Percentiles rank a stretch among this genome's conserved stretches.
Conservation (phyloP, 2,329 filamentous ascomycete species). For the Aciculosporium take region DNA sequence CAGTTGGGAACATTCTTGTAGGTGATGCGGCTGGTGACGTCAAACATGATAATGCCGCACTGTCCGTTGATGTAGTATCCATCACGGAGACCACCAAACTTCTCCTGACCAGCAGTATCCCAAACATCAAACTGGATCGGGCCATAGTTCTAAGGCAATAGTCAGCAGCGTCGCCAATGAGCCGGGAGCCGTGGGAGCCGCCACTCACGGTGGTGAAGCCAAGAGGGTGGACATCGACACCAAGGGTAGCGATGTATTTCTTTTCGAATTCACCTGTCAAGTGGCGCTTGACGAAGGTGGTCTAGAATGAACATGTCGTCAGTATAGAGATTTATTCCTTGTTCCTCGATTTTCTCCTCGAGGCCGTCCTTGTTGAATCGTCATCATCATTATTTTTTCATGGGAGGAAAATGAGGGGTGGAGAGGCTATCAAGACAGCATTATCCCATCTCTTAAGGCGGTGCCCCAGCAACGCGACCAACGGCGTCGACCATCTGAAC, state of each 20-base stretch:
- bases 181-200: constrained; percentile 7
- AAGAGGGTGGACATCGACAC: constrained; percentile 98
- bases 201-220: constrained; percentile 87
- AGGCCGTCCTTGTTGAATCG: neutral
- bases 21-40: constrained; percentile 97
- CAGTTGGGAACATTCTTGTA: constrained; percentile 99
- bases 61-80: constrained; percentile 99
- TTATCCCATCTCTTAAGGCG: neutral
- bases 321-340: constrained; percentile 3
- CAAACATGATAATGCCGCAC: constrained; percentile 99
- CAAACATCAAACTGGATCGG: constrained; percentile 98
- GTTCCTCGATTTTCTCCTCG: neutral
- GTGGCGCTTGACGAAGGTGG: constrained; percentile 99
- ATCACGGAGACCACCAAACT: constrained; percentile 98
- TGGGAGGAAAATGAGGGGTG: no score
- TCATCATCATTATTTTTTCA: no score
- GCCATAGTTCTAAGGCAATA: constrained; percentile 58
- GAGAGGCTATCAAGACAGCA: constrained; percentile 7
- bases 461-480: constrained; percentile 10
- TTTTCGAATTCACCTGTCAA: constrained; percentile 99
- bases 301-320: constrained; percentile 39
- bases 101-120: constrained; percentile 98
- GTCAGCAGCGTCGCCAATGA: constrained; percentile 7
- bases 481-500: neutral
- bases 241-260: constrained; percentile 99